A percentile compares a stretch with the other conserved stretches of the same genome.
These are phyloP conservation scores for Chlamydomonas sphaeroides DNA, from an alignment of 139 green algal genomes.

Conservation along the genomic window DNA sequence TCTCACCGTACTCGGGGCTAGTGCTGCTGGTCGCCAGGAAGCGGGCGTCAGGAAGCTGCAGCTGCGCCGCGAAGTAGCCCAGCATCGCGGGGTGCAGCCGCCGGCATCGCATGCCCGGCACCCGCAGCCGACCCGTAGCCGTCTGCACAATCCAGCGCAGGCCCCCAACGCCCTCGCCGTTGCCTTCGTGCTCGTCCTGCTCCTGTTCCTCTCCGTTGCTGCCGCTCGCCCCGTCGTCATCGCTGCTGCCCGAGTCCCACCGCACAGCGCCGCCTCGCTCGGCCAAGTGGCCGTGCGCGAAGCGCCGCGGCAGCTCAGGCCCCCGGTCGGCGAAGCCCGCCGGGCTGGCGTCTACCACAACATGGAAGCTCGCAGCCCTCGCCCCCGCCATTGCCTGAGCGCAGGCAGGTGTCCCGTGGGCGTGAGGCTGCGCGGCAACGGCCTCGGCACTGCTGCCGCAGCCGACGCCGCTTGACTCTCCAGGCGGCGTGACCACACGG, in stretches of 20 bases:
- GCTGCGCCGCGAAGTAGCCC: not conserved
- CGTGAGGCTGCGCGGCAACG: no score
- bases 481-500: no score
- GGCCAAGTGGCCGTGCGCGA: constrained; percentile 4
- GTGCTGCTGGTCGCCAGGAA: constrained; percentile 6
- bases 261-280: not conserved
- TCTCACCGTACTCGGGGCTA: not conserved
- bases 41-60: not conserved
- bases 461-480: no score
- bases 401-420: no score
- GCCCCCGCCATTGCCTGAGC: no score
- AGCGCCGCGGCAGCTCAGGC: constrained; percentile 8
- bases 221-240: no score
- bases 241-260: not conserved
- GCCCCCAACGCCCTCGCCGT: not conserved
- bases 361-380: no score
- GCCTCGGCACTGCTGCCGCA: no score
- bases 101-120: not conserved
- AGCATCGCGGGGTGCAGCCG: not conserved
- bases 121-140: not conserved
- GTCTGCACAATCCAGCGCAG: constrained; percentile 18
- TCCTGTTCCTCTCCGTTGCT: not conserved
- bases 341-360: not conserved
- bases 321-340: constrained; percentile 2
- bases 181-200: not conserved